Evolutionary conservation across 257 asterid genomes (phyloP).

Genomic region (Nicotiana obtusifolia): DNA sequence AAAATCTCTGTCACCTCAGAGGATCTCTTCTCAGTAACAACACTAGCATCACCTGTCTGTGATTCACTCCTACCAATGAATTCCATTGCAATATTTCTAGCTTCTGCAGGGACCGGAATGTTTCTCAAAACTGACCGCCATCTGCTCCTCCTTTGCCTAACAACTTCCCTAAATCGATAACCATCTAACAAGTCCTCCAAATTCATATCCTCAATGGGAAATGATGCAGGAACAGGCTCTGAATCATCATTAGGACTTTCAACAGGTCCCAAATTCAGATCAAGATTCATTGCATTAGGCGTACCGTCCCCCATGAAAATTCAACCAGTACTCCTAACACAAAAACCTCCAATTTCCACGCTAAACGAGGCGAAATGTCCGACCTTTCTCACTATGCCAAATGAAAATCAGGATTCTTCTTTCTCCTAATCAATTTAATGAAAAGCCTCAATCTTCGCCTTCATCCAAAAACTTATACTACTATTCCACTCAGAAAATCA

Average conservation of each 20-base stretch:
- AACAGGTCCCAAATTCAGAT: slow-evolving; percentile 87
- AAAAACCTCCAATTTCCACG: slow-evolving; percentile 13
- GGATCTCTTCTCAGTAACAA: slow-evolving; percentile 45
- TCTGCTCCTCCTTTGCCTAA: slow-evolving; percentile 51
- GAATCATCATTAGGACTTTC: slow-evolving; percentile 49
- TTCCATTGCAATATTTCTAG: slow-evolving; percentile 60
- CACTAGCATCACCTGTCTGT: slow-evolving; percentile 76
- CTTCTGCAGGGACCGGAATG: slow-evolving; percentile 56
- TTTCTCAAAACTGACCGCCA: slow-evolving; percentile 74
- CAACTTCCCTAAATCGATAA: slow-evolving; percentile 43
- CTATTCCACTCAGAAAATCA: slow-evolving; percentile 1
- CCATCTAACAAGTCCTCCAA: slow-evolving; percentile 66
- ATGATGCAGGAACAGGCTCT: slow-evolving; percentile 32
- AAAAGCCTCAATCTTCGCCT: slow-evolving; percentile 14
- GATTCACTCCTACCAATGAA: slow-evolving; percentile 42
- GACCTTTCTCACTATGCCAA: slow-evolving; percentile 15
- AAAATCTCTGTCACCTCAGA: slow-evolving; percentile 30
- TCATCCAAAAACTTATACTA: background rate
- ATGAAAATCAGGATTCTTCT: slow-evolving; percentile 6
- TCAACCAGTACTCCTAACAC: background rate
- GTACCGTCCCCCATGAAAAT: slow-evolving; percentile 58
- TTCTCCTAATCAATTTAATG: slow-evolving; percentile 17
- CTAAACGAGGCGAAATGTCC: slow-evolving; percentile 9
- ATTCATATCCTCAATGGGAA: slow-evolving; percentile 49
- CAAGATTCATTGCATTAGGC: slow-evolving; percentile 67